Evolutionary conservation across 139 green algal species (phyloP), one percentile per base, ranked within the genome.

Genomic region (Chlorella sorokiniana): DNA sequence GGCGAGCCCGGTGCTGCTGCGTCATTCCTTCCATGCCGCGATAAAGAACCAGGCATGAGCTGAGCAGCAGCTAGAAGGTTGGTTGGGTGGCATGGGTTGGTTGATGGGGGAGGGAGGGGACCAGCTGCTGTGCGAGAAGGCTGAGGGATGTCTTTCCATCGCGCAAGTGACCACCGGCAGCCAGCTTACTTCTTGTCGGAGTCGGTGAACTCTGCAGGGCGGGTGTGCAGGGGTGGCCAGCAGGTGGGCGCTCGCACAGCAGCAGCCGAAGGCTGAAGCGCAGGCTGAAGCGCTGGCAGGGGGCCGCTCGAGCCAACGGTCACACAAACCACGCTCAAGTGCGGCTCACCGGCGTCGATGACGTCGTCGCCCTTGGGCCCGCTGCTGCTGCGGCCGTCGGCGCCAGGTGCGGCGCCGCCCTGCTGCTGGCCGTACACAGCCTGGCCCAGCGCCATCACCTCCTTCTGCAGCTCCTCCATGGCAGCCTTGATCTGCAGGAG

Each of bases 391-490:
- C 62, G 88, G 38, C 83, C 59, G 37, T 71, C 75, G 56, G 35
- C 59, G 40, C 72, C 88, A 44, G 85, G 89, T 14, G 86, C 64
- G 1, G 82, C 86, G 41, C 69, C 87, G n/a, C 68, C 70, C 45
- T 81, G 84, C 81, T 27, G 38, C 79, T 95, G 87, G 44, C 83
- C 79, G 87, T 98, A 99, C 83, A 99, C 89, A 22, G 96, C 93
- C 88, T 97, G 88, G 16, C 96, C 95, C 85, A 98, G 93, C 61
- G 91, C 86, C 94, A 99, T 98, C 20, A 94, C 91, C 86, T 98
- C 92, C 84, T 96, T 86, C 78, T 98, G 94, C 81, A 99, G 89
- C 33, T 86, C 90, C 88, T 97, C 94, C 82, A 96, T 96, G 48
- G 86, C 84, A 0, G 77, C 85, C 91, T 99, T 99, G 76, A 98